A percentile compares a stretch with the other conserved stretches of the same genome.
Evolutionary conservation across 257 asterid species (phyloP).

Genomic region (Salvia miltiorrhiza): DNA sequence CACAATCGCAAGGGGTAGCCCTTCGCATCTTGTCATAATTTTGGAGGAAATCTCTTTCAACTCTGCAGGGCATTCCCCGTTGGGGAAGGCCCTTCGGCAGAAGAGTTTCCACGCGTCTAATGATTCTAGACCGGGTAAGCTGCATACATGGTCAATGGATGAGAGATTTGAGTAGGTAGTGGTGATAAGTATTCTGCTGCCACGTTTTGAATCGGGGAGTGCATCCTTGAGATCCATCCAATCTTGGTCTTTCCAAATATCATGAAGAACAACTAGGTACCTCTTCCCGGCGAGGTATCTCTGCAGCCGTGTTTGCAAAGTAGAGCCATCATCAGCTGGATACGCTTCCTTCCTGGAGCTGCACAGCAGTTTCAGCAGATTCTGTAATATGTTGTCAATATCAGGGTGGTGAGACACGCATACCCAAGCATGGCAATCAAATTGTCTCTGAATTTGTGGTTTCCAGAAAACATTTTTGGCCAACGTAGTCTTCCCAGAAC

Average conservation of each 20-base stretch:
- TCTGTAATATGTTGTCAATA: not conserved
- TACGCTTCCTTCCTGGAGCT: constrained; percentile 10
- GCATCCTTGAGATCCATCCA: constrained; percentile 33
- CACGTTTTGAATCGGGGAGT: constrained; percentile 30
- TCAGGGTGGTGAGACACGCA: constrained; percentile 14
- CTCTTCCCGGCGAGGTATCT: constrained; percentile 19
- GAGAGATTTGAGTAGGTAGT: constrained; percentile 32
- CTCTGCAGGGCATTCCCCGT: constrained; percentile 37
- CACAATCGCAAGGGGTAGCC: constrained; percentile 40
- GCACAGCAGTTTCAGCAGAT: constrained; percentile 18
- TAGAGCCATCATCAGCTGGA: not conserved
- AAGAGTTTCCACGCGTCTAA: constrained; percentile 44
- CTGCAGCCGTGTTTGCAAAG: not conserved
- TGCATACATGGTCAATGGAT: not conserved
- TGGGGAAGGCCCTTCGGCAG: constrained; percentile 42
- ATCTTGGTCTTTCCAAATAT: constrained; percentile 25
- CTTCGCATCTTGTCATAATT: constrained; percentile 34
- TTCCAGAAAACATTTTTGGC: constrained; percentile 23
- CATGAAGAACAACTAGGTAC: constrained; percentile 47
- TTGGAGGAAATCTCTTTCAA: constrained; percentile 17
- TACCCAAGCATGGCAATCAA: constrained; percentile 39
- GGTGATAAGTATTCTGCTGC: constrained; percentile 50
- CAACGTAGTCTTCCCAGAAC: constrained; percentile 35
- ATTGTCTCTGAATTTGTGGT: not conserved
- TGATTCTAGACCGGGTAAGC: constrained; percentile 15